phyloP scores from a whole-genome alignment of 163 green algal genomes.

The Scenedesmus sp. region DNA sequence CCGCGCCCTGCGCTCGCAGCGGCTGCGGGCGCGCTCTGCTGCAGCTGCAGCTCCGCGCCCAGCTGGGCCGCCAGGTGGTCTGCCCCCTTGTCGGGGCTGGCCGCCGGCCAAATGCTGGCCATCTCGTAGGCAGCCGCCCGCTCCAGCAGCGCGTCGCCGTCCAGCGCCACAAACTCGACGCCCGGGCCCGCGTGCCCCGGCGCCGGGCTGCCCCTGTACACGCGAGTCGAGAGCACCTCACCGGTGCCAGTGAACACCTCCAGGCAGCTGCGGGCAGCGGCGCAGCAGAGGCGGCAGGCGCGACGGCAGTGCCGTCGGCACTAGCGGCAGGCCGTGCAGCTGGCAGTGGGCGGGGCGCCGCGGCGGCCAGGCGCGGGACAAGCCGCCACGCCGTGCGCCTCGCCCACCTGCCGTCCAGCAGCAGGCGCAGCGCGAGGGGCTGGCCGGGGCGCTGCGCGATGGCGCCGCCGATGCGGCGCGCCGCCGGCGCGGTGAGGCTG shows the following conservation, averaged over 20 bases:
- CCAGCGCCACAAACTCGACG: slow-evolving; percentile 78
- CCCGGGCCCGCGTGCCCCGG: slow-evolving; percentile 47
- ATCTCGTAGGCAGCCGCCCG: slow-evolving; percentile 67
- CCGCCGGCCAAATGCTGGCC: slow-evolving; percentile 56
- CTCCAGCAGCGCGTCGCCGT: slow-evolving; percentile 55
- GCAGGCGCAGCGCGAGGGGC: slow-evolving; percentile 71
- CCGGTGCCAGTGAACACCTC: slow-evolving; percentile 79
- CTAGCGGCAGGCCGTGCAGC: no score
- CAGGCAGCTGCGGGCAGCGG: slow-evolving; percentile 54
- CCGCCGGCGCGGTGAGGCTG: slow-evolving; percentile 59
- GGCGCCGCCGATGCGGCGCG: slow-evolving; percentile 69
- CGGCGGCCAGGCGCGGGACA: background rate
- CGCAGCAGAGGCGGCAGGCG: background rate
- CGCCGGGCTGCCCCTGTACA: slow-evolving; percentile 79
- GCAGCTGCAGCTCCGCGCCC: slow-evolving; percentile 4
- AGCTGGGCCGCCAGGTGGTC: no score
- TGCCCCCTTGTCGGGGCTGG: background rate
- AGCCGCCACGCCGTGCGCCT: background rate
- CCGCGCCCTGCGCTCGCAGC: background rate
- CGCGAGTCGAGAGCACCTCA: slow-evolving; percentile 83
- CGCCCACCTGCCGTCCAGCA: slow-evolving; percentile 84
- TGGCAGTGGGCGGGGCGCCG: no score
- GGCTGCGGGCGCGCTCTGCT: background rate
- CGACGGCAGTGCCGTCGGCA: background rate
- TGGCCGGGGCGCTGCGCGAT: slow-evolving; percentile 60